These are phyloP conservation scores for Diaporthe citri DNA, from an alignment of 2,329 filamentous ascomycete species.

Conservation along the genomic window DNA sequence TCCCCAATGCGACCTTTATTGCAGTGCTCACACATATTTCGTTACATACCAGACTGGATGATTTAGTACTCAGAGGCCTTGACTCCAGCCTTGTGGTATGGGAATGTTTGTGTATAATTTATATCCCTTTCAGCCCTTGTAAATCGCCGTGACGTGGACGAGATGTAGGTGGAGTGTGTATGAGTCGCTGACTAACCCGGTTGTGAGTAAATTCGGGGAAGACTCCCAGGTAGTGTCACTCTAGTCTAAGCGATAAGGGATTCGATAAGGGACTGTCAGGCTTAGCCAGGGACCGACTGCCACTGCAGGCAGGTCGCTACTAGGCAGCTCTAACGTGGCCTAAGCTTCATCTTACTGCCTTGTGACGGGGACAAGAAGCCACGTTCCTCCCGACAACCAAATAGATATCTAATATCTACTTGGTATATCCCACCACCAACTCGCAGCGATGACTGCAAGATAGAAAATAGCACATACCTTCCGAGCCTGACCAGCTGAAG, in stretches of 20 bases:
- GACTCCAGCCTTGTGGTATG: too few relatives aligned
- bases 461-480: not conserved
- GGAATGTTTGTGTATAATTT: too few relatives aligned
- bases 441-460: not conserved
- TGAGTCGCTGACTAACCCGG: too few relatives aligned
- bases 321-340: constrained; percentile 25
- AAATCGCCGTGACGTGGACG: too few relatives aligned
- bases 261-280: not conserved
- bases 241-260: not conserved
- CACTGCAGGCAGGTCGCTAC: not conserved
- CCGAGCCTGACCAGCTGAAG: not conserved
- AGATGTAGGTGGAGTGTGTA: too few relatives aligned
- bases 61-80: too few relatives aligned
- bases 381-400: not conserved
- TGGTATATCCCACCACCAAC: not conserved
- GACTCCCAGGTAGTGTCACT: not conserved
- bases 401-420: not conserved
- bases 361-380: constrained; percentile 4
- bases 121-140: too few relatives aligned
- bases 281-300: not conserved
- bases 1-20: too few relatives aligned
- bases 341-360: constrained; percentile 17
- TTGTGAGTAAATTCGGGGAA: too few relatives aligned
- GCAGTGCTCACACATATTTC: too few relatives aligned
- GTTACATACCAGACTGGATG: too few relatives aligned